These are phyloP conservation scores for Yamadazyma ubonensis DNA, from an alignment of 805 yeast genomes.

Conservation along the genomic window DNA sequence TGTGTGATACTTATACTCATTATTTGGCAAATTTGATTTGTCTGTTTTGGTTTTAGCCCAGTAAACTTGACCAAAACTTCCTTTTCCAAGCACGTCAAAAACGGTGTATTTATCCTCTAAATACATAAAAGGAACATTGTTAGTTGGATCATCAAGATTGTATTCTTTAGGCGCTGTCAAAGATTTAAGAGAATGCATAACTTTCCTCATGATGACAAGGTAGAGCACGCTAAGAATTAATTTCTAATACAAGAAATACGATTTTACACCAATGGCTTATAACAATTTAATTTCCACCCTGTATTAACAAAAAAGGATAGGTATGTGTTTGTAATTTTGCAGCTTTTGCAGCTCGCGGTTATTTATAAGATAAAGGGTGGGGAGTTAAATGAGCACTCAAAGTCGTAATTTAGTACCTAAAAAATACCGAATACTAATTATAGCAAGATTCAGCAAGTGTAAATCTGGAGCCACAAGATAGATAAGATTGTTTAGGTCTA, in stretches of 20 bases:
- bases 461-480: no score
- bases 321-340: slow-evolving; percentile 1
- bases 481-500: no score
- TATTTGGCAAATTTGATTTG: background rate
- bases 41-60: slow-evolving; percentile 50
- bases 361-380: no score
- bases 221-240: no score
- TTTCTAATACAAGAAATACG: no score
- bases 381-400: no score
- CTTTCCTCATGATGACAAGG: no score
- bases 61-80: slow-evolving; percentile 72
- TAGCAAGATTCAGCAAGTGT: no score
- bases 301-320: background rate
- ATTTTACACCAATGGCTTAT: no score
- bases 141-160: background rate
- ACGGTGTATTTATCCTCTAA: slow-evolving; percentile 2
- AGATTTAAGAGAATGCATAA: slow-evolving; percentile 1
- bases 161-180: background rate
- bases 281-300: no score
- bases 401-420: no score
- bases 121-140: background rate
- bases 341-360: slow-evolving; percentile 7
- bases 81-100: slow-evolving; percentile 51
- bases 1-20: background rate
- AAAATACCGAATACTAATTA: no score